phyloP scores from a whole-genome alignment of 192 early-diverging fungal species.

The Coemansia sp. region DNA sequence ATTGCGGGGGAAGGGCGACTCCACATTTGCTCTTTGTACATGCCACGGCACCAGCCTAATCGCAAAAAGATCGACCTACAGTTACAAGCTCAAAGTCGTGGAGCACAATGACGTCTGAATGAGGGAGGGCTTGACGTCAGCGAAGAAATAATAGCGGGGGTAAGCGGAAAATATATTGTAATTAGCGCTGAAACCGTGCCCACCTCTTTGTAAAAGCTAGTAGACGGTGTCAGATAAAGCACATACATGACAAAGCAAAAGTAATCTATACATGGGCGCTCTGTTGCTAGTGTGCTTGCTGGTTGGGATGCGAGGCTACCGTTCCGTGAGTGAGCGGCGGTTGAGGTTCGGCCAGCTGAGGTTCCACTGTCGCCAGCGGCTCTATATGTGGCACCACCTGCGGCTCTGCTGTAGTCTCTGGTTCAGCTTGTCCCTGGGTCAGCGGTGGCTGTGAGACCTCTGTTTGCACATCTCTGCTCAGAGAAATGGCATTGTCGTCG shows the following conservation, averaged over 20 bases:
- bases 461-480: conserved; percentile 11
- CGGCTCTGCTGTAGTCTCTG: not conserved
- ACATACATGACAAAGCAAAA: not conserved
- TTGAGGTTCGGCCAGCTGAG: conserved; percentile 2
- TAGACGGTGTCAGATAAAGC: not conserved
- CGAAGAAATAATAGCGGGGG: not conserved
- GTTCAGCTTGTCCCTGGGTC: not conserved
- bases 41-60: not conserved
- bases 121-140: not conserved
- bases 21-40: not conserved
- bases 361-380: not conserved
- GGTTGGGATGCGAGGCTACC: not conserved
- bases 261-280: not conserved
- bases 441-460: not conserved
- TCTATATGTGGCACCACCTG: not conserved
- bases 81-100: not conserved
- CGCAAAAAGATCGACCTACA: not conserved
- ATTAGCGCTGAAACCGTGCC: conserved; percentile 3
- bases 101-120: not conserved
- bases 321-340: not conserved
- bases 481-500: not conserved
- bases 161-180: not conserved
- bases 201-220: not conserved
- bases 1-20: not conserved
- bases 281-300: not conserved